Evolutionary conservation across 805 yeast species (phyloP).

Genomic region (Zygosaccharomyces kombuchaensis): DNA sequence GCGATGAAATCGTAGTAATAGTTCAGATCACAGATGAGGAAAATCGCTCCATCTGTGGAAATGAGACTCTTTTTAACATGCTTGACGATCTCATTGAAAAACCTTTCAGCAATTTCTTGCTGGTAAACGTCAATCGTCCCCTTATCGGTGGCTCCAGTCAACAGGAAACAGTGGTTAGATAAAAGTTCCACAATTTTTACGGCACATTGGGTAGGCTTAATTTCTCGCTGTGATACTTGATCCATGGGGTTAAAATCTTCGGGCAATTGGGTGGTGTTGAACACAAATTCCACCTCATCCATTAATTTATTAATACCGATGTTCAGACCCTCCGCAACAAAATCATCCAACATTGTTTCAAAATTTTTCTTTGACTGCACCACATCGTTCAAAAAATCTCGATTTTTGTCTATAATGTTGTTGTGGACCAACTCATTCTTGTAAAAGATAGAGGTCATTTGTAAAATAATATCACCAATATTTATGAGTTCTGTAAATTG

Average conservation of each 20-base stretch:
- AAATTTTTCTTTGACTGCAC: slow-evolving; percentile 75
- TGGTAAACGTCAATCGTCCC: slow-evolving; percentile 87
- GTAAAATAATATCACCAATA: slow-evolving; percentile 87
- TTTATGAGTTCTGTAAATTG: slow-evolving; percentile 88
- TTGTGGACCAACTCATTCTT: slow-evolving; percentile 67
- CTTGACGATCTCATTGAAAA: slow-evolving; percentile 71
- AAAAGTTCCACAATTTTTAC: slow-evolving; percentile 55
- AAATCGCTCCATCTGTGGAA: slow-evolving; percentile 78
- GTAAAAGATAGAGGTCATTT: slow-evolving; percentile 87
- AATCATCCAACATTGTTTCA: slow-evolving; percentile 77
- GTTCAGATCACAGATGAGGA: slow-evolving; percentile 77
- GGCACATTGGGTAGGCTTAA: slow-evolving; percentile 64
- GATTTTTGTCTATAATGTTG: slow-evolving; percentile 58
- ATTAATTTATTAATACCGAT: slow-evolving; percentile 87
- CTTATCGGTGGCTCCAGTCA: slow-evolving; percentile 81
- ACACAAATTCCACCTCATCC: slow-evolving; percentile 67
- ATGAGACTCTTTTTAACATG: slow-evolving; percentile 68
- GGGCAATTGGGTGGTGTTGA: slow-evolving; percentile 50
- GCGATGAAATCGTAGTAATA: slow-evolving; percentile 69
- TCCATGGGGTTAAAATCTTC: slow-evolving; percentile 57
- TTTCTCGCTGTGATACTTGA: slow-evolving; percentile 21
- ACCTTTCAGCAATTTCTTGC: slow-evolving; percentile 87
- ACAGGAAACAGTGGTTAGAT: slow-evolving; percentile 63
- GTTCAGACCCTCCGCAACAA: slow-evolving; percentile 88
- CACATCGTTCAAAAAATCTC: slow-evolving; percentile 73